phyloP scores from a whole-genome alignment of 225 moss, liverwort and hornwort species.

The Physcomitrellopsis africana region DNA sequence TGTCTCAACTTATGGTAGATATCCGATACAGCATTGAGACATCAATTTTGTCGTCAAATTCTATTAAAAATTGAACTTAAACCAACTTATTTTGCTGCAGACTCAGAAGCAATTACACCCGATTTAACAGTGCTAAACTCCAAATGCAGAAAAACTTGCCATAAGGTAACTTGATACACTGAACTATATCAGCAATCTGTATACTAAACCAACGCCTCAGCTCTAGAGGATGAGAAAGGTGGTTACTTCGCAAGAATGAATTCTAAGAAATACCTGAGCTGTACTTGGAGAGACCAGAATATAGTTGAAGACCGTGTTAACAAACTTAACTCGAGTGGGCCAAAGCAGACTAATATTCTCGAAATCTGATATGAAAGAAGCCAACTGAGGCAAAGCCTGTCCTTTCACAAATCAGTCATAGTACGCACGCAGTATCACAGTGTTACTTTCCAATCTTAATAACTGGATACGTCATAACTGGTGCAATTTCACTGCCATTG shows the following conservation, averaged over 20 bases:
- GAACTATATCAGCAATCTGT: not conserved
- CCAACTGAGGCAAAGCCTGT: constrained; percentile 56
- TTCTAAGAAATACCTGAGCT: constrained; percentile 72
- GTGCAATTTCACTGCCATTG: constrained; percentile 10
- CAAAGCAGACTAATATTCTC: constrained; percentile 79
- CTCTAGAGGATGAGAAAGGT: constrained; percentile 16
- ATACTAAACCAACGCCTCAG: constrained; percentile 16
- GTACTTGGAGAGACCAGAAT: constrained; percentile 83
- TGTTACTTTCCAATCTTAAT: constrained; percentile 19
- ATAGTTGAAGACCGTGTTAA: constrained; percentile 68
- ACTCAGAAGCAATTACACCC: not conserved
- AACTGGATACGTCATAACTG: constrained; percentile 18
- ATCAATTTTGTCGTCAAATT: not conserved
- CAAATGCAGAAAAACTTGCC: constrained; percentile 2
- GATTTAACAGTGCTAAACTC: constrained; percentile 23
- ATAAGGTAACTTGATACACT: not conserved
- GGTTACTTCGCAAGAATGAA: constrained; percentile 13
- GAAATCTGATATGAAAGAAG: constrained; percentile 66
- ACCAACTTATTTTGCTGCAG: constrained; percentile 7
- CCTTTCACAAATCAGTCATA: constrained; percentile 28
- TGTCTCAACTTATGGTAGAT: not conserved
- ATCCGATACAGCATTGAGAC: not conserved
- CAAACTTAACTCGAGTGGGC: constrained; percentile 82
- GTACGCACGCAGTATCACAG: constrained; percentile 23
- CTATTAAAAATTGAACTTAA: constrained; percentile 7